These are phyloP conservation scores for Ceratopteris richardii DNA, from an alignment of 75 land plant species.

Conservation along the genomic window DNA sequence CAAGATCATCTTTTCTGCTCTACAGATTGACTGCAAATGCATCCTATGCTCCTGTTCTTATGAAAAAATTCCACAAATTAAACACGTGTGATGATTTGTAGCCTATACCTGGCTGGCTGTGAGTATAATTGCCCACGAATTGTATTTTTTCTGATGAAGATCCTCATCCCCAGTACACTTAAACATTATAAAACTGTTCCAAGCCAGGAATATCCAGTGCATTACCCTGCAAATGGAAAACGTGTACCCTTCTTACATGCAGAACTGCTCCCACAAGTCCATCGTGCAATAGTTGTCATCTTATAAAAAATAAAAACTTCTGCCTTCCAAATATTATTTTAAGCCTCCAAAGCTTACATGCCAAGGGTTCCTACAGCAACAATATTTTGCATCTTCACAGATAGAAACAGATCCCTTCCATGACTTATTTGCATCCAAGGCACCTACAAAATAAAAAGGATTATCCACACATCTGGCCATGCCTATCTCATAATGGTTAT, in stretches of 20 bases:
- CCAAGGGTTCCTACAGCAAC: constrained; percentile 46
- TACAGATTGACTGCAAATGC: no score
- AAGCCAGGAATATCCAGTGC: constrained; percentile 48
- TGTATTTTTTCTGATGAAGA: constrained; percentile 23
- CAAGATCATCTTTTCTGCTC: no score
- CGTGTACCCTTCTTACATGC: neutral
- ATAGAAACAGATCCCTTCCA: constrained; percentile 61
- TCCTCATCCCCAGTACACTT: constrained; percentile 18
- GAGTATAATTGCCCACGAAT: constrained; percentile 59
- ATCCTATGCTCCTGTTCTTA: no score
- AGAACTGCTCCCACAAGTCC: no score
- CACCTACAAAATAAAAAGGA: constrained; percentile 38
- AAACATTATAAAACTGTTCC: constrained; percentile 36
- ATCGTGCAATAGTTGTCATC: no score
- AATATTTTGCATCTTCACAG: constrained; percentile 42
- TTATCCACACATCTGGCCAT: no score
- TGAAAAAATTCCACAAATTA: no score
- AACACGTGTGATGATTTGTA: no score
- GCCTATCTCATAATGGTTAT: no score
- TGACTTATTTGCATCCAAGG: constrained; percentile 96
- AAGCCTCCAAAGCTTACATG: constrained; percentile 28
- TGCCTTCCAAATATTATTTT: neutral
- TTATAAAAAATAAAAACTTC: neutral
- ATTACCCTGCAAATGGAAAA: constrained; percentile 43
- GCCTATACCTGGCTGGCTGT: constrained; percentile 81